Base-by-base conservation (phyloP, 805 yeast species). In the Nematodospora valgi region DNA sequence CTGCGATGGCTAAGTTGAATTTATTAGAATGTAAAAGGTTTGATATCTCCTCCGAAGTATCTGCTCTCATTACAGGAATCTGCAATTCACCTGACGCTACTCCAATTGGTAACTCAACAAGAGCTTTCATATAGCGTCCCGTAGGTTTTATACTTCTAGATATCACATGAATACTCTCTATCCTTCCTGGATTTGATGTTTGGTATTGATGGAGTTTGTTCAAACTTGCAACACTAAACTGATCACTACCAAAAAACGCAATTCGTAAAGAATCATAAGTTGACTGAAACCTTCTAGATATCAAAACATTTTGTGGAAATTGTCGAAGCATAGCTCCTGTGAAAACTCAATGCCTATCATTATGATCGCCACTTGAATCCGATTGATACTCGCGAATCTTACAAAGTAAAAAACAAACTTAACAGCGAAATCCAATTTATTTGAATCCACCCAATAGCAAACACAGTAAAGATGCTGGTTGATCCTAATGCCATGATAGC, bases 171-270 rank as follows among this genome's bases (percentile, higher is more conserved):
- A 86, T 54, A 2, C 49, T 28, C 45, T 63, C 52, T 29, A 39
- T 54, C 39, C 17, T 66, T 40, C 6, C 44, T 26, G 39, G 51
- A 25, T 32, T 44, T 30, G 23, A 8, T 12, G 2, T 29, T 35
- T 21, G 40, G 21, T 49, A 49, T 3, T 66, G 45, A 6, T 72
- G 45, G 11, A 60, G 46, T 20, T 59, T 62, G 6, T 56, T 48
- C 12, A 86, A 62, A 3, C 84, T 73, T 6, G 56, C 62, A 18
- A 78, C 70, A 46, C 88, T 79, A 56, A 86, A 86, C 15, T 54
- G 56, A 51, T 86, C 96, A 1, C 88, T 75, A 0, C 96, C 96
- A 55, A 86, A 86, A 50, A 76, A 84, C 1, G 87, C 85, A 7
- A 86, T 55, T 23, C 34, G 39, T 21, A 48, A 41, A 5, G 44